These are phyloP conservation scores for Henckelia pumila DNA, from an alignment of 257 asterid species.

Conservation along the genomic window DNA sequence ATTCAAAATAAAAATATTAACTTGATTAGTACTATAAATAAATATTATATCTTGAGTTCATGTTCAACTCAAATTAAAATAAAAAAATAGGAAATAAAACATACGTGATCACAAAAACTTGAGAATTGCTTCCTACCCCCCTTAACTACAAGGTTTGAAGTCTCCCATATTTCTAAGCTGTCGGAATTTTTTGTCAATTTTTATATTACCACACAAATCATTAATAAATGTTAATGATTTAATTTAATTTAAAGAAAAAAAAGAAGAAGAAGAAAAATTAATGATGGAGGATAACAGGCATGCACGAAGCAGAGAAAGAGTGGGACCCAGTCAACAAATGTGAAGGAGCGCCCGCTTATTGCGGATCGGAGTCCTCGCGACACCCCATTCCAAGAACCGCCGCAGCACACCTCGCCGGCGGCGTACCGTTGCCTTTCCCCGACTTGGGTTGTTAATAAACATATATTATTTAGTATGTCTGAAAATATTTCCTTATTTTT, in stretches of 20 bases:
- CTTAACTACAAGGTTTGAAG: too few species aligned
- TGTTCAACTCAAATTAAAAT: too few species aligned
- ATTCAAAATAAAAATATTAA: too few species aligned
- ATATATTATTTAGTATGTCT: neutral
- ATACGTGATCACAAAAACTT: neutral
- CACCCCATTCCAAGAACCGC: constrained; percentile 25
- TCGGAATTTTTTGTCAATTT: too few species aligned
- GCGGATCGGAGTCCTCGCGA: constrained; percentile 33
- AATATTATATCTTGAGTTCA: too few species aligned
- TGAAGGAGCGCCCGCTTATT: constrained; percentile 25
- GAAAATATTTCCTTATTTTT: neutral
- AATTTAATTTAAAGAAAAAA: too few species aligned
- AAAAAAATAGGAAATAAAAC: neutral
- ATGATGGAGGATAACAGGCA: constrained; percentile 19
- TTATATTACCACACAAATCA: too few species aligned
- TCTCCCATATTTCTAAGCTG: neutral
- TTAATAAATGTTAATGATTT: neutral
- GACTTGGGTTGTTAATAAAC: neutral
- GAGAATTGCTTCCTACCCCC: neutral
- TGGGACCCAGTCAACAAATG: constrained; percentile 33
- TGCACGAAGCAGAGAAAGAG: constrained; percentile 27
- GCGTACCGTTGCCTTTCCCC: constrained; percentile 20
- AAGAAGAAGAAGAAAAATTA: neutral
- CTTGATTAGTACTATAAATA: too few species aligned
- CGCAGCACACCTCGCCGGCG: constrained; percentile 33